Evolutionary conservation across 441 rosid genomes (phyloP).

Genomic region (Populus tomentosa): DNA sequence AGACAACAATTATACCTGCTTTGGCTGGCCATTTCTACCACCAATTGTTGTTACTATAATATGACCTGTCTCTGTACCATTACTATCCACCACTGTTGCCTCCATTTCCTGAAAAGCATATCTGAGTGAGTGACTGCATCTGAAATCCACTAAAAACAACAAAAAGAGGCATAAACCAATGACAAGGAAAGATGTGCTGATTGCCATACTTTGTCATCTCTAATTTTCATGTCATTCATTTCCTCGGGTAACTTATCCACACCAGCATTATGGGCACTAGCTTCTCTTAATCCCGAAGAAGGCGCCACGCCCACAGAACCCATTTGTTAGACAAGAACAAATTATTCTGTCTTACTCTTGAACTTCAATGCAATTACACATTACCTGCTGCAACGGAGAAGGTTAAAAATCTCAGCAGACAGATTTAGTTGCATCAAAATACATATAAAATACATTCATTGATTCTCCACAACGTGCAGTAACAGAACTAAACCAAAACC

Average conservation of each 20-base stretch:
- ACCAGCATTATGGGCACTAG: constrained; percentile 47
- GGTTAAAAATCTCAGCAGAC: constrained; percentile 10
- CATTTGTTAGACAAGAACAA: constrained; percentile 42
- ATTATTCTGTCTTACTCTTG: constrained; percentile 24
- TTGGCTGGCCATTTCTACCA: constrained; percentile 92
- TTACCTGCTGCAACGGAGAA: constrained; percentile 31
- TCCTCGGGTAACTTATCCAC: constrained; percentile 79
- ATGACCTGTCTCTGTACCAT: constrained; percentile 90
- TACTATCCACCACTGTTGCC: constrained; percentile 77
- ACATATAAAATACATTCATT: neutral
- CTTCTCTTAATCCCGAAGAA: constrained; percentile 60
- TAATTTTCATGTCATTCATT: constrained; percentile 90
- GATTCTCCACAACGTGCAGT: neutral
- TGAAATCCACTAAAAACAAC: neutral
- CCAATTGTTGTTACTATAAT: constrained; percentile 94
- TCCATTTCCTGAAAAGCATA: constrained; percentile 64
- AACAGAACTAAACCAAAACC: neutral
- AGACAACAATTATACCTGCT: constrained; percentile 47
- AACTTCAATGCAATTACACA: constrained; percentile 24
- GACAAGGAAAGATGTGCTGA: too few species aligned
- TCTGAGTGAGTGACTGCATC: neutral
- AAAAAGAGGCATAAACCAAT: neutral
- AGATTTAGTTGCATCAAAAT: neutral
- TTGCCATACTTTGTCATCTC: constrained; percentile 67
- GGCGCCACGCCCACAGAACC: constrained; percentile 74